A percentile compares a stretch with the other conserved stretches of the same genome.
phyloP scores from a whole-genome alignment of 768 basidiomycete species.

The Lentinus tigrinus region DNA sequence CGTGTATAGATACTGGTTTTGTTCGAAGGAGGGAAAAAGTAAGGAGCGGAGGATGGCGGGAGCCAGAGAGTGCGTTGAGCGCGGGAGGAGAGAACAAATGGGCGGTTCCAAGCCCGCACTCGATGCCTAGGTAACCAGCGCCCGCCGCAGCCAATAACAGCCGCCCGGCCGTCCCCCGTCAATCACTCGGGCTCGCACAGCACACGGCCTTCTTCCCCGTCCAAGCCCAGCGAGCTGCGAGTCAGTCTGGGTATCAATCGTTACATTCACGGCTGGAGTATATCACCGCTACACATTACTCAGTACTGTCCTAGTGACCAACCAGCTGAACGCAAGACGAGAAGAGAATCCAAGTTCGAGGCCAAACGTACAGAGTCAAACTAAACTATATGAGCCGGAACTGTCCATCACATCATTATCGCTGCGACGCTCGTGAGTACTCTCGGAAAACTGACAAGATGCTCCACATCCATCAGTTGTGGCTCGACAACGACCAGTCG shows the following conservation, averaged over 20 bases:
- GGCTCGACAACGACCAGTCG: conserved; percentile 78
- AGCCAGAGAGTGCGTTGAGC: neutral
- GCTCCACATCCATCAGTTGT: conserved; percentile 44
- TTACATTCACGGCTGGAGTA: too few relatives aligned
- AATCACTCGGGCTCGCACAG: neutral
- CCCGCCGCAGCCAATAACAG: conserved; percentile 6
- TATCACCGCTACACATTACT: too few relatives aligned
- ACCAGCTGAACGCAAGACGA: neutral
- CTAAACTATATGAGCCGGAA: neutral
- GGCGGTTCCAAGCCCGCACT: neutral
- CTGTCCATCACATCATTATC: conserved; percentile 9
- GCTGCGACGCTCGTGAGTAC: neutral
- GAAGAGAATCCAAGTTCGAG: conserved; percentile 2
- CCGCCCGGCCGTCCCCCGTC: conserved; percentile 12
- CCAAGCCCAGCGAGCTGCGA: neutral
- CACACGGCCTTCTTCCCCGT: neutral
- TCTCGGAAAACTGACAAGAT: neutral
- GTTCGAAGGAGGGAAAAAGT: conserved; percentile 11
- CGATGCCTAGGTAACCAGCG: conserved; percentile 16
- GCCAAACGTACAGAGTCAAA: neutral
- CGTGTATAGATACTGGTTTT: conserved; percentile 2
- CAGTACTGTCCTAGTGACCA: neutral
- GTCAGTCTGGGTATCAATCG: neutral
- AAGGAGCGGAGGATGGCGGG: conserved; percentile 18
- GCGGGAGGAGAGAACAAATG: neutral